Percentiles rank a stretch among this genome's conserved stretches.
Conservation (phyloP, 257 asterid genomes). For the Linaria vulgaris region DNA sequence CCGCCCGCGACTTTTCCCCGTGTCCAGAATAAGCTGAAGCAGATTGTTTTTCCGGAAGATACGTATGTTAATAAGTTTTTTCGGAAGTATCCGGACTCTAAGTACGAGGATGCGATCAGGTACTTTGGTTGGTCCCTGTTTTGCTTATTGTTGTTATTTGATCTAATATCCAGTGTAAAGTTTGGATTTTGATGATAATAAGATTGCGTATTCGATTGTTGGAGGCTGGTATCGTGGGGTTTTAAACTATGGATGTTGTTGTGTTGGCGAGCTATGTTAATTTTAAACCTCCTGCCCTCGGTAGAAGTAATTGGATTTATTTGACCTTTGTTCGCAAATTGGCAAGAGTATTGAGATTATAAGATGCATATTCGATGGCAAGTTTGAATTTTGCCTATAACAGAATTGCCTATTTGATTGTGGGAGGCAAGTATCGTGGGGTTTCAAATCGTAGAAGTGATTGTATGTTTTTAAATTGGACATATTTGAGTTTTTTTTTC, state of each 20-base stretch:
- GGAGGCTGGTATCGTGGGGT: conserved; percentile 7
- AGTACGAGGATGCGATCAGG: conserved; percentile 73
- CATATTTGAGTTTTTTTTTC: too few relatives aligned
- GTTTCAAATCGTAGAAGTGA: too few relatives aligned
- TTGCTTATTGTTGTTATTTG: conserved; percentile 6
- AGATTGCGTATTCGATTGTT: not conserved
- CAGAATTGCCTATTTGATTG: too few relatives aligned
- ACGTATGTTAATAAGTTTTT: conserved; percentile 63
- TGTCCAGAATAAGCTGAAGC: conserved; percentile 63
- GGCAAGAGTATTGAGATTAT: too few relatives aligned
- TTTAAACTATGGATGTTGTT: not conserved
- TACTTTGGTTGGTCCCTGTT: conserved; percentile 29
- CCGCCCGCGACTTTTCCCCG: conserved; percentile 89
- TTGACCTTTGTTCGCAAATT: too few relatives aligned
- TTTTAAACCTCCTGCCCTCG: too few relatives aligned
- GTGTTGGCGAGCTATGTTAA: too few relatives aligned
- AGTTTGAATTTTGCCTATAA: too few relatives aligned
- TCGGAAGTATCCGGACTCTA: conserved; percentile 67
- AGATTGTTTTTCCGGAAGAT: conserved; percentile 78
- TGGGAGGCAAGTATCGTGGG: too few relatives aligned
- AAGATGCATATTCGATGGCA: too few relatives aligned
- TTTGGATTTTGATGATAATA: not conserved
- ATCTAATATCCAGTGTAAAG: conserved; percentile 3
- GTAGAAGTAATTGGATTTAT: too few relatives aligned
- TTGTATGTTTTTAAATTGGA: too few relatives aligned